These are phyloP conservation scores for Casaregolazyma suthepensis DNA, from an alignment of 1,139 yeast genomes.

Conservation along the genomic window DNA sequence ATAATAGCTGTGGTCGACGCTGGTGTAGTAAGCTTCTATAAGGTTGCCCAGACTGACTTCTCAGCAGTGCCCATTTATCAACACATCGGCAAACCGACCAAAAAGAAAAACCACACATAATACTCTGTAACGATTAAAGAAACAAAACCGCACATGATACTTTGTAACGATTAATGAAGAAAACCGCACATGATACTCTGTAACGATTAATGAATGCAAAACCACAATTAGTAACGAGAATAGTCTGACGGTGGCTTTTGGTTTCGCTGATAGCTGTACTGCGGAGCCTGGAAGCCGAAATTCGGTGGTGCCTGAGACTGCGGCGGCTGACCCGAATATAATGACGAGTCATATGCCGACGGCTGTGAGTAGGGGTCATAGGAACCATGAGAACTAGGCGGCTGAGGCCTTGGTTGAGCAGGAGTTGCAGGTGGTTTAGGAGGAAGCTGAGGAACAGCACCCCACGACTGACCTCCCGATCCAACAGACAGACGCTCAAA, in stretches of 20 bases:
- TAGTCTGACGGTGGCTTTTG: neutral
- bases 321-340: constrained; percentile 9
- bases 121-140: neutral
- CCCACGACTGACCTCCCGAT: constrained; percentile 17
- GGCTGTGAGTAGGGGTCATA: constrained; percentile 27
- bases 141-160: neutral
- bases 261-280: constrained; percentile 3
- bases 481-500: constrained; percentile 12
- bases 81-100: neutral
- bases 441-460: constrained; percentile 17
- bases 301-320: constrained; percentile 9
- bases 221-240: neutral
- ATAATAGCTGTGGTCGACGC: constrained; percentile 63
- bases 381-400: constrained; percentile 14
- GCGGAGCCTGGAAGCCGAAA: constrained; percentile 3
- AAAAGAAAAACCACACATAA: neutral
- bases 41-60: constrained; percentile 55
- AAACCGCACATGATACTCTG: neutral
- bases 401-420: constrained; percentile 8
- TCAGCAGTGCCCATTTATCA: constrained; percentile 33
- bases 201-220: neutral
- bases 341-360: constrained; percentile 26
- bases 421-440: constrained; percentile 18
- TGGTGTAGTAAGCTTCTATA: constrained; percentile 65
- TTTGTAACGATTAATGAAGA: neutral